phyloP scores from a whole-genome alignment of 2,329 filamentous ascomycete species.

The Aspergillus jensenii region DNA sequence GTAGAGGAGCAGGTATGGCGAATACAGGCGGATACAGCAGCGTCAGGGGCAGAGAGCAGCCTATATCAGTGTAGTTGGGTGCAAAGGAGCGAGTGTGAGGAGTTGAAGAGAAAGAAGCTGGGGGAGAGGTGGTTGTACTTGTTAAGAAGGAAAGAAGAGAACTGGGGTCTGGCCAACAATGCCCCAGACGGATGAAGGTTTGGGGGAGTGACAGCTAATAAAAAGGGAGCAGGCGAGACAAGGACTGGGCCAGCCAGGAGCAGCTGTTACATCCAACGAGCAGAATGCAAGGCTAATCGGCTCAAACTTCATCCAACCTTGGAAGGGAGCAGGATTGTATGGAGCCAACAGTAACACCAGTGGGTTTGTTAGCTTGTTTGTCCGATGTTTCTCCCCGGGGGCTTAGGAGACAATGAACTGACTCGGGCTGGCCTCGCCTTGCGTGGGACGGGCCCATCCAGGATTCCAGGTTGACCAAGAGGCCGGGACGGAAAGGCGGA shows the following conservation, averaged over 20 bases:
- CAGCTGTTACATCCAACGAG: not conserved
- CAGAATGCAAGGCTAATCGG: not conserved
- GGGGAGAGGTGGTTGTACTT: not conserved
- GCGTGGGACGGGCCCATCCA: not conserved
- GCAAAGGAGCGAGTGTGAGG: not conserved
- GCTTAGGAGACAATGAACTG: not conserved
- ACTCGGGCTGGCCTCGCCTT: too few relatives aligned
- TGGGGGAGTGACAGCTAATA: conserved; percentile 7
- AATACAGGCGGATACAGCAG: not conserved
- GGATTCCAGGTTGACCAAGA: conserved; percentile 7
- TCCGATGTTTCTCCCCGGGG: not conserved
- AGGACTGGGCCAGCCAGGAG: too few relatives aligned
- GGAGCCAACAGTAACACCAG: conserved; percentile 2
- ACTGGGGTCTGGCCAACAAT: not conserved
- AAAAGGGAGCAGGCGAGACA: not conserved
- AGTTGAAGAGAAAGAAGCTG: not conserved
- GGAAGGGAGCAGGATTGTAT: not conserved
- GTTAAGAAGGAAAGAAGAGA: not conserved
- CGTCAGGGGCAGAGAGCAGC: not conserved
- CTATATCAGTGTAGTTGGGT: not conserved
- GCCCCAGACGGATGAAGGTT: not conserved
- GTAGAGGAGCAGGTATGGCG: not conserved
- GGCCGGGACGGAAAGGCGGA: conserved; percentile 18
- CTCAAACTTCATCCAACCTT: not conserved
- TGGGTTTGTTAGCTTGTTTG: conserved; percentile 6